Base-by-base conservation (phyloP, 2,329 filamentous ascomycete genomes). In the Camptophora hylomeconis region DNA sequence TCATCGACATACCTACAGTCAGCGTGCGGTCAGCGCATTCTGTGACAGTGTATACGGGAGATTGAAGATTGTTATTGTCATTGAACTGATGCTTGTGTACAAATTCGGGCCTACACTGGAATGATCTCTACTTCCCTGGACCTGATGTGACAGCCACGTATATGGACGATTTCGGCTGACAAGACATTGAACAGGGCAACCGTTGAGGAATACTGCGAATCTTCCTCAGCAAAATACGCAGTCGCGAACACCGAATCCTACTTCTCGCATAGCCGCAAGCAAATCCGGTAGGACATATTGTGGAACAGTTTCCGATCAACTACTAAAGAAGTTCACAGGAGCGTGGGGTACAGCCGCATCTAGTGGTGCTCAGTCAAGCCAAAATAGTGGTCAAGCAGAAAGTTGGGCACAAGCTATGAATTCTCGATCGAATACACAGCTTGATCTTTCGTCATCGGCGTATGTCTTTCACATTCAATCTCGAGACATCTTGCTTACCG, bases 381-480 rank as follows among this genome's bases (percentile, higher is more conserved):
- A 36, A 33, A 38, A 45, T 14, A 17, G 38, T 10, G 26, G 35
- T 10, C 27, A 40, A n/a, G 33, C 38, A 13, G 36, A 38, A 8
- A 41, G 32, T 25, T 45, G 41, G 41, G 41, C 41, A 20, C 39
- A 42, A 32, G 40, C 41, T 15, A 42, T 45, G 40, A 33, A 34
- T 23, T 21, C 40, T 10, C 35, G 41, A 25, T 25, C 38, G 10
- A 43, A 30, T 13, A 30, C 23, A 9, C 40, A 34, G 19, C 38
- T 45, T 20, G 41, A 45, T 20, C 36, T 45, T 11, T 45, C 41
- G 7, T 35, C 41, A n/a, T 41, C 41, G 4, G 39, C 39, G 37
- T 39, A 28, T 22, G 36, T 24, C 8, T 10, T 8, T 25, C 23
- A 25, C 9, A 25, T 8, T 9, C 14, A 7, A 20, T 5, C 12